A percentile compares a stretch with the other conserved stretches of the same genome.
phyloP scores from a whole-genome alignment of 139 green algal genomes.

The Chlamydomonas sp. region DNA sequence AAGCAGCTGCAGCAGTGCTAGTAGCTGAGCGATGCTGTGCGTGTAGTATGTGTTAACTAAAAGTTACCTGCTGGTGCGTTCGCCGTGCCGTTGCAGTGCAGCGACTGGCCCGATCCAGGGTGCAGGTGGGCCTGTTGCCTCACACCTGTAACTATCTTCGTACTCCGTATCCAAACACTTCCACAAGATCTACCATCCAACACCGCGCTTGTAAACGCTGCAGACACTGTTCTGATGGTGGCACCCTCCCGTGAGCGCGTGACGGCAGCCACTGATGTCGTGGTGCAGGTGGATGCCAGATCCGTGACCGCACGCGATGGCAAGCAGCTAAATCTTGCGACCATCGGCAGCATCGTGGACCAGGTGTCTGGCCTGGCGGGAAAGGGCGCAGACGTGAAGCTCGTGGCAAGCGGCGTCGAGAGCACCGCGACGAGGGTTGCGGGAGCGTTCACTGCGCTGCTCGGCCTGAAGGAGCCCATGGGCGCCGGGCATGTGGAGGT shows the following conservation, averaged over 20 bases:
- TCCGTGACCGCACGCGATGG: not conserved
- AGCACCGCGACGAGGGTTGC: not conserved
- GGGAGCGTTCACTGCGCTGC: not conserved
- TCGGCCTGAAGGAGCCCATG: not conserved
- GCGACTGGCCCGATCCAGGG: too few relatives aligned
- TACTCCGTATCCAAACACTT: too few relatives aligned
- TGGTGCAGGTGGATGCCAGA: slow-evolving; percentile 1
- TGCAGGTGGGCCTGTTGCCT: too few relatives aligned
- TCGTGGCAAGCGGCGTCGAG: not conserved
- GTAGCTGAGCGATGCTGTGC: too few relatives aligned
- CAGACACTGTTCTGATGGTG: too few relatives aligned
- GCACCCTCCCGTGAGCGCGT: not conserved
- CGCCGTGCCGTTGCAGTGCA: too few relatives aligned
- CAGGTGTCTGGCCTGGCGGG: not conserved
- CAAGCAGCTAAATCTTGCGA: not conserved
- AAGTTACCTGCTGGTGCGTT: too few relatives aligned
- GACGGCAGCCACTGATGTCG: not conserved
- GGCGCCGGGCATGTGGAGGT: not conserved
- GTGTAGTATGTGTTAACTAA: too few relatives aligned
- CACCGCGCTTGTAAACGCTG: too few relatives aligned
- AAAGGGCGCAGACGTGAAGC: slow-evolving; percentile 7
- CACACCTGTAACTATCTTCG: too few relatives aligned
- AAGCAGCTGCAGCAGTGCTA: too few relatives aligned
- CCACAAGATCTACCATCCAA: too few relatives aligned
- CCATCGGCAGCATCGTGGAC: slow-evolving; percentile 1